Conservation (phyloP, 1,284 basidiomycete genomes). For the Ustilago tritici region DNA sequence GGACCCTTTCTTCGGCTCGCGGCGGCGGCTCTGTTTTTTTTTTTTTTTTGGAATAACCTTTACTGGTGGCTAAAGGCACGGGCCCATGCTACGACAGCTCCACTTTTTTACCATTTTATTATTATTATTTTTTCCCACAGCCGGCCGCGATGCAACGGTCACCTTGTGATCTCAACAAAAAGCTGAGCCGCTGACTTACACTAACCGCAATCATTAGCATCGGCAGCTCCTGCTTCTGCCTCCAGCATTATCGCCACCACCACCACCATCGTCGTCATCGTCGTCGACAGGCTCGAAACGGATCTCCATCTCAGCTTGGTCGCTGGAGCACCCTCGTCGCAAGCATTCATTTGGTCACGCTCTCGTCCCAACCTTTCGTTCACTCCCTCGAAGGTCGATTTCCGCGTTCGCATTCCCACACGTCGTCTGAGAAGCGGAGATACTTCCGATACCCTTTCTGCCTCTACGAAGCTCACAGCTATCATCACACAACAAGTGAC, state of each 20-base stretch:
- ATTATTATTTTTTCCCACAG: neutral
- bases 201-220: neutral
- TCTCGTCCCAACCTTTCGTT: neutral
- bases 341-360: neutral
- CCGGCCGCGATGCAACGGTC: neutral
- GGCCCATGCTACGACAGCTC: neutral
- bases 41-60: neutral
- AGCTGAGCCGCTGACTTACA: conserved; percentile 1
- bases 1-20: neutral
- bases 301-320: neutral
- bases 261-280: neutral
- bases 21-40: too few species aligned
- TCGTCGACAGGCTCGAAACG: neutral
- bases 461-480: neutral
- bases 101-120: neutral
- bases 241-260: neutral
- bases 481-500: neutral
- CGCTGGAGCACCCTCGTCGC: neutral
- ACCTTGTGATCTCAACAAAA: neutral
- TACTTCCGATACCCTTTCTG: neutral
- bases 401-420: neutral
- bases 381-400: neutral
- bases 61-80: neutral
- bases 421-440: neutral
- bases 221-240: neutral